phyloP scores from a whole-genome alignment of 306 rosid genomes.

The Corylus americana region DNA sequence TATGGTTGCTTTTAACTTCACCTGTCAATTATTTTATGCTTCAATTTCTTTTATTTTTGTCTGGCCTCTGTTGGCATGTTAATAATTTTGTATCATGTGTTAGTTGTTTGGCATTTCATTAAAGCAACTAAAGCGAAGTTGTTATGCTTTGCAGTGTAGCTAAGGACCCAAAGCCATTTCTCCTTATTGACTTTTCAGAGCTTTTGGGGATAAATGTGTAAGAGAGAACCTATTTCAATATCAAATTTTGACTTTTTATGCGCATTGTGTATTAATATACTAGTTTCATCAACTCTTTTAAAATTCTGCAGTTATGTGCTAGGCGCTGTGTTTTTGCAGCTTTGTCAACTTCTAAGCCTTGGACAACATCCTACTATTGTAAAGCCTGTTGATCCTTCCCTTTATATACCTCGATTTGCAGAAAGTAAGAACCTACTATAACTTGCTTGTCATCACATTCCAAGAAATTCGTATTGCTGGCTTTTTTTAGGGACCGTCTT shows the following conservation, averaged over 20 bases:
- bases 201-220: slow-evolving; percentile 65
- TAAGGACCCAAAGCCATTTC: slow-evolving; percentile 62
- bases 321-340: slow-evolving; percentile 83
- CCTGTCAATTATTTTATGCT: not conserved
- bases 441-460: slow-evolving; percentile 1
- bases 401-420: slow-evolving; percentile 63
- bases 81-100: not conserved
- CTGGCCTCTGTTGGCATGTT: not conserved
- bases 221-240: slow-evolving; percentile 32
- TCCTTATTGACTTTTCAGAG: slow-evolving; percentile 86
- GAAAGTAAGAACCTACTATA: slow-evolving; percentile 48
- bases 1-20: not conserved
- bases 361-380: slow-evolving; percentile 66
- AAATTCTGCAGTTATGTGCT: slow-evolving; percentile 62
- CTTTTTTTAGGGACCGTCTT: not conserved
- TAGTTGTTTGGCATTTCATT: not conserved
- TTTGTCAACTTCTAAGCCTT: slow-evolving; percentile 66
- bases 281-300: slow-evolving; percentile 10
- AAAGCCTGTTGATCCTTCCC: slow-evolving; percentile 82
- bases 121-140: not conserved
- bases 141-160: slow-evolving; percentile 47
- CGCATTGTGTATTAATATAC: not conserved
- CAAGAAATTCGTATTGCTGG: slow-evolving; percentile 7
- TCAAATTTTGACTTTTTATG: slow-evolving; percentile 6
- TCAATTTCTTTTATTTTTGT: not conserved